Conservation (phyloP, 2,329 filamentous ascomycete genomes). For the Colletotrichum liaoningense region DNA sequence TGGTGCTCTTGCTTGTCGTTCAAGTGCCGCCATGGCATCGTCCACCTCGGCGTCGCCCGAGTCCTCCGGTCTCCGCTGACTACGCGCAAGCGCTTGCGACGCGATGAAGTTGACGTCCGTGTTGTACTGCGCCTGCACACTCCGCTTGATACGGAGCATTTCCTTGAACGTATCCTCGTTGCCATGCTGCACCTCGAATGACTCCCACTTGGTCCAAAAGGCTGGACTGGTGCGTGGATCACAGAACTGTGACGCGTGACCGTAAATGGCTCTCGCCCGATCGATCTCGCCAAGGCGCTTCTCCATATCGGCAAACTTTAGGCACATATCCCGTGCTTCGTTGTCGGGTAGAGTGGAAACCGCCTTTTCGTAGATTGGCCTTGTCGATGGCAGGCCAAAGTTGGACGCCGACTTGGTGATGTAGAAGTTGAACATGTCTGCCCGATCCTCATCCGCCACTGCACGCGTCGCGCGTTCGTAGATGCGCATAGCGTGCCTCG, state of each 20-base stretch:
- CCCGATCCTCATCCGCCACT: constrained; percentile 92
- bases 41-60: constrained; percentile 60
- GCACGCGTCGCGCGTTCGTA: constrained; percentile 97
- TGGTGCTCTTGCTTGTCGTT: constrained; percentile 88
- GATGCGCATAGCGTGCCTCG: constrained; percentile 97
- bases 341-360: constrained; percentile 92
- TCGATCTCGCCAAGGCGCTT: constrained; percentile 92
- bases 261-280: constrained; percentile 93
- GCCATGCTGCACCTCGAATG: constrained; percentile 96
- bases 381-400: constrained; percentile 93
- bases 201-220: constrained; percentile 98
- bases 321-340: constrained; percentile 97
- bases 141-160: constrained; percentile 97
- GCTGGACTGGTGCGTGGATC: constrained; percentile 89
- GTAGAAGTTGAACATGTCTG: constrained; percentile 99
- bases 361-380: constrained; percentile 95
- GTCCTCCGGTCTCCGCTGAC: constrained; percentile 69
- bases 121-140: constrained; percentile 97
- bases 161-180: constrained; percentile 99
- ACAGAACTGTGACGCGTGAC: constrained; percentile 96
- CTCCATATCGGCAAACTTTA: constrained; percentile 99
- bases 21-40: constrained; percentile 91
- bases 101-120: constrained; percentile 99
- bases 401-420: constrained; percentile 99
- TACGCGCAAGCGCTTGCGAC: constrained; percentile 89